Conservation (phyloP, 164 flowering plant genomes). For the Protea cynaroides region DNA sequence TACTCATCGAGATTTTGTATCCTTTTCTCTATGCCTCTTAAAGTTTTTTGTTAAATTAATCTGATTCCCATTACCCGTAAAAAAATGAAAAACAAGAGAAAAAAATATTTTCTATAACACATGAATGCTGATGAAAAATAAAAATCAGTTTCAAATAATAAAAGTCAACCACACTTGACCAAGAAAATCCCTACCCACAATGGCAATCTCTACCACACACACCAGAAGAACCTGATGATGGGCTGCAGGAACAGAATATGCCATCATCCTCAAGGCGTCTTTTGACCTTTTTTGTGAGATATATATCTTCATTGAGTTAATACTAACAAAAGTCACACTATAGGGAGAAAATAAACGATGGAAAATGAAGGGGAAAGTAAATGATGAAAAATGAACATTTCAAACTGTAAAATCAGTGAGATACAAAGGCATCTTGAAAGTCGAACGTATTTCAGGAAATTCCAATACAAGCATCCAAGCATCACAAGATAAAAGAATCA, state of each 20-base stretch:
- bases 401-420: background rate
- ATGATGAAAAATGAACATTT: background rate
- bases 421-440: too few species aligned
- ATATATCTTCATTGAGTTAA: constrained; percentile 67
- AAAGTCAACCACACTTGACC: background rate
- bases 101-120: too few species aligned
- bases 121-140: too few species aligned
- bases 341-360: background rate
- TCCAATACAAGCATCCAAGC: too few species aligned
- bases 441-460: too few species aligned
- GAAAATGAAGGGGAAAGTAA: background rate
- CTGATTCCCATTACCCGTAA: too few species aligned
- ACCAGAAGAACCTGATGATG: constrained; percentile 44
- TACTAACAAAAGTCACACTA: constrained; percentile 16
- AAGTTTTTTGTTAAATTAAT: too few species aligned
- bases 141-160: background rate
- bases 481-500: too few species aligned
- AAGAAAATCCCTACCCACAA: constrained; percentile 67
- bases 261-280: constrained; percentile 92
- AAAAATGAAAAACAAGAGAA: too few species aligned
- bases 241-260: constrained; percentile 83
- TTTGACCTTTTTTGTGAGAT: constrained; percentile 69
- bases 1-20: background rate
- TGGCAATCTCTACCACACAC: constrained; percentile 90
- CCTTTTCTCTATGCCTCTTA: too few species aligned